Percentiles rank a stretch among this genome's conserved stretches.
These are phyloP conservation scores for Tubosaeta sp. DNA, from an alignment of 768 basidiomycete genomes.

Conservation along the genomic window DNA sequence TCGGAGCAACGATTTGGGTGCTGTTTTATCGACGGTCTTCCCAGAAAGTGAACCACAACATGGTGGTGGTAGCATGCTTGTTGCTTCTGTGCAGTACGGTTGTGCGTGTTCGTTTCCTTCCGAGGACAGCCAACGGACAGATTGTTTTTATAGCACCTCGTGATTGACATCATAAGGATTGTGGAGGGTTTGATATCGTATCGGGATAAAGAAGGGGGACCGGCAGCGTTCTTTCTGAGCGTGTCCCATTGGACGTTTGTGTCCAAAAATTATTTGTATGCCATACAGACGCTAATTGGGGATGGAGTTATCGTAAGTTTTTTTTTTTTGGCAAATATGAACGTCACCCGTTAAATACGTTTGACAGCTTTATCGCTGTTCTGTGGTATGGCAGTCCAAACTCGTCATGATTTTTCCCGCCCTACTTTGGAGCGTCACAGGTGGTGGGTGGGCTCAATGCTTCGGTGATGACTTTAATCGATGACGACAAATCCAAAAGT, in stretches of 20 bases:
- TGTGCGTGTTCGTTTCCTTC: conserved; percentile 9
- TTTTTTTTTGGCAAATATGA: neutral
- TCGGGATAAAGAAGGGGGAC: conserved; percentile 22
- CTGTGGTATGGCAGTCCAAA: conserved; percentile 5
- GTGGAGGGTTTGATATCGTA: conserved; percentile 21
- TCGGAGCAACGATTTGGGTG: conserved; percentile 25
- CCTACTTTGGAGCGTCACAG: conserved; percentile 1
- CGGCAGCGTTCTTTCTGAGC: conserved; percentile 20
- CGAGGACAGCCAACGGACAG: too few relatives aligned
- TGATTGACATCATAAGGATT: conserved; percentile 18
- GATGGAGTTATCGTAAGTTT: conserved; percentile 8
- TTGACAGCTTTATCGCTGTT: conserved; percentile 11
- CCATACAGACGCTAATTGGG: conserved; percentile 6
- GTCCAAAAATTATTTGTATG: conserved; percentile 1
- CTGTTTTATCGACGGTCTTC: conserved; percentile 10
- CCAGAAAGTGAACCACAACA: conserved; percentile 9
- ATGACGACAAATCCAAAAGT: conserved; percentile 2
- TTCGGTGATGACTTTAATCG: neutral
- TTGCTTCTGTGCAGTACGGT: conserved; percentile 24
- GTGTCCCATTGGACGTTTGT: conserved; percentile 11
- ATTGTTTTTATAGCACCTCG: conserved; percentile 17
- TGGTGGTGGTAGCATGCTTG: conserved; percentile 18
- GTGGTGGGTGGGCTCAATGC: conserved; percentile 1
- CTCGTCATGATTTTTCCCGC: conserved; percentile 7
- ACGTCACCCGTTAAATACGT: neutral